These are phyloP conservation scores for Acacia pycnantha DNA, from an alignment of 331 rosid genomes.

Conservation along the genomic window DNA sequence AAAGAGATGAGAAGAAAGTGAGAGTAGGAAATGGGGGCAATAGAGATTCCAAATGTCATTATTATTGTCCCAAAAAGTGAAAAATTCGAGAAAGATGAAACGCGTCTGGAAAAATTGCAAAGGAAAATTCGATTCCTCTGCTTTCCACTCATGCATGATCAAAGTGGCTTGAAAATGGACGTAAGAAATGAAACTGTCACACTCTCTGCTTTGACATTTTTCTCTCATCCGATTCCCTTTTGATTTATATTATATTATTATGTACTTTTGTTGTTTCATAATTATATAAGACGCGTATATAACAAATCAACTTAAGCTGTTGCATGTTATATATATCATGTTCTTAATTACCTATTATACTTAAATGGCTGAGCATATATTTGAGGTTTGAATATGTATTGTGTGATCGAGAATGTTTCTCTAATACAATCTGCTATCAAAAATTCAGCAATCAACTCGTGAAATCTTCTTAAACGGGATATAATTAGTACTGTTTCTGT, in stretches of 20 bases:
- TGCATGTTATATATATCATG: not conserved
- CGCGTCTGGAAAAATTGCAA: not conserved
- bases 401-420: not conserved
- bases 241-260: not conserved
- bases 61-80: not conserved
- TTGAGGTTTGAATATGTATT: not conserved
- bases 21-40: not conserved
- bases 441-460: not conserved
- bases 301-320: not conserved
- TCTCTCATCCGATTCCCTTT: not conserved
- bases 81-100: not conserved
- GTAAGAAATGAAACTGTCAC: not conserved
- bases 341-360: not conserved
- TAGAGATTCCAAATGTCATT: not conserved
- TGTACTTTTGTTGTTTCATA: not conserved
- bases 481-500: no score
- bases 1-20: not conserved
- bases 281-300: not conserved
- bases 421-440: not conserved
- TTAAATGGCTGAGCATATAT: not conserved
- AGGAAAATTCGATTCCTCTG: conserved; percentile 1
- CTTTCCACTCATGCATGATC: not conserved
- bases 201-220: not conserved
- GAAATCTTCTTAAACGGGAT: not conserved
- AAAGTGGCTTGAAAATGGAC: not conserved